A percentile compares a stretch with the other conserved stretches of the same genome.
These are phyloP conservation scores for Pisolithus thermaeus DNA, from an alignment of 1,284 basidiomycete genomes.

Conservation along the genomic window DNA sequence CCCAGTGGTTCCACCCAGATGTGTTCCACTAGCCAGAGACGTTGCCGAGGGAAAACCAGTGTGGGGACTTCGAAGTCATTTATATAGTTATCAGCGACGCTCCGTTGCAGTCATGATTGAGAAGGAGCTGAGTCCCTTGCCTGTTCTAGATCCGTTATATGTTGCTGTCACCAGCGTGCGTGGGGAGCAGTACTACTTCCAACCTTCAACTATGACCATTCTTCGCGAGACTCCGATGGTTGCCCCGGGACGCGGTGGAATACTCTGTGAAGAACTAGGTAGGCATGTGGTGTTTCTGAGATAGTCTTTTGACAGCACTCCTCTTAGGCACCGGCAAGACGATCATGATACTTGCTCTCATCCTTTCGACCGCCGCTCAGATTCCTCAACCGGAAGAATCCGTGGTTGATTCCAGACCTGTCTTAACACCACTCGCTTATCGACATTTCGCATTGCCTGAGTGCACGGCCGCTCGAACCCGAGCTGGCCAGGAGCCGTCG, in stretches of 20 bases:
- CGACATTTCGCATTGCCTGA: conserved; percentile 48
- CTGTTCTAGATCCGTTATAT: conserved; percentile 55
- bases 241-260: conserved; percentile 50
- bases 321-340: conserved; percentile 70
- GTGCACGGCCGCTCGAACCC: conserved; percentile 38
- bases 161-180: conserved; percentile 45
- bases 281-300: conserved; percentile 11
- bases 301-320: neutral
- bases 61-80: conserved; percentile 46
- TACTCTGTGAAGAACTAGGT: conserved; percentile 78
- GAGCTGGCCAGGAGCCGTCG: conserved; percentile 16
- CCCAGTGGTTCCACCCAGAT: conserved; percentile 30
- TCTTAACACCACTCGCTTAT: conserved; percentile 61
- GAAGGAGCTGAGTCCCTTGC: conserved; percentile 41
- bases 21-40: conserved; percentile 32
- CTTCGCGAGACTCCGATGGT: conserved; percentile 48
- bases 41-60: conserved; percentile 39
- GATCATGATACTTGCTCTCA: conserved; percentile 62
- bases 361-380: conserved; percentile 55
- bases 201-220: conserved; percentile 62
- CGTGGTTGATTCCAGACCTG: conserved; percentile 39
- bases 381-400: conserved; percentile 57
- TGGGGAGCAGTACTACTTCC: conserved; percentile 46
- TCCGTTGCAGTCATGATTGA: conserved; percentile 66
- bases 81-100: conserved; percentile 62